Conservation (phyloP, 2,329 filamentous ascomycete genomes). For the Exophiala viscosa region DNA sequence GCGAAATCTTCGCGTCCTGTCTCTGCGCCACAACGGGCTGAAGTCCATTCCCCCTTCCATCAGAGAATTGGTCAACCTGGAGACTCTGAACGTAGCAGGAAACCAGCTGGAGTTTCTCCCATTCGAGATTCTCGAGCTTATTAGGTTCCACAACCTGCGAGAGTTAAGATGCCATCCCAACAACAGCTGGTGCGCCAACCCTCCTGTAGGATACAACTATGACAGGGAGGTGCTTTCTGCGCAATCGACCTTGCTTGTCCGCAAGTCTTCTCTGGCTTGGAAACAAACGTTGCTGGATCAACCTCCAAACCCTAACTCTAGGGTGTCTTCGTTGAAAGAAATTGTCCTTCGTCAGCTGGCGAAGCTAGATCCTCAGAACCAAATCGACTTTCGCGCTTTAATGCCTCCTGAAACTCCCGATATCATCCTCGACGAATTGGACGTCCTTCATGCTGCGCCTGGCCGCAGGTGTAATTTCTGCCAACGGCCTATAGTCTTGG, state of each 20-base stretch:
- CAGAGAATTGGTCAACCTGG: constrained; percentile 38
- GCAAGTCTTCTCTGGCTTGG: constrained; percentile 29
- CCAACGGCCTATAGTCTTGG: constrained; percentile 38
- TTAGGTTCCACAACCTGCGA: constrained; percentile 24
- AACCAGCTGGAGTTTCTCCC: constrained; percentile 44
- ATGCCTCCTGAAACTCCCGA: constrained; percentile 35
- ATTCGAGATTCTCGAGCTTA: constrained; percentile 43
- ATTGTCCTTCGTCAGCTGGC: constrained; percentile 37
- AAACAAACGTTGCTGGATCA: constrained; percentile 30
- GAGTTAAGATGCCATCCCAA: constrained; percentile 22
- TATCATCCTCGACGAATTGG: constrained; percentile 36
- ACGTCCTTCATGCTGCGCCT: constrained; percentile 36
- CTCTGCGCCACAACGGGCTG: constrained; percentile 46
- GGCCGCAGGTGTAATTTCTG: constrained; percentile 42
- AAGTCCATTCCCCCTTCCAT: constrained; percentile 41
- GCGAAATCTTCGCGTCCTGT: constrained; percentile 40
- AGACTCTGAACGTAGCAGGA: constrained; percentile 44
- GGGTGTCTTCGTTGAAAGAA: constrained; percentile 43
- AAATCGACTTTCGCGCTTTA: constrained; percentile 36
- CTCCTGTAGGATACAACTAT: neutral
- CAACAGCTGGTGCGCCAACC: constrained; percentile 16
- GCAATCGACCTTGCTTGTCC: neutral
- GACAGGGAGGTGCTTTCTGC: no score
- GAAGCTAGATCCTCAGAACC: constrained; percentile 35
- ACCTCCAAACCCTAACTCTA: constrained; percentile 11